Evolutionary conservation across 140 eudicot species (phyloP).

Genomic region (Ambrosia hybrid): DNA sequence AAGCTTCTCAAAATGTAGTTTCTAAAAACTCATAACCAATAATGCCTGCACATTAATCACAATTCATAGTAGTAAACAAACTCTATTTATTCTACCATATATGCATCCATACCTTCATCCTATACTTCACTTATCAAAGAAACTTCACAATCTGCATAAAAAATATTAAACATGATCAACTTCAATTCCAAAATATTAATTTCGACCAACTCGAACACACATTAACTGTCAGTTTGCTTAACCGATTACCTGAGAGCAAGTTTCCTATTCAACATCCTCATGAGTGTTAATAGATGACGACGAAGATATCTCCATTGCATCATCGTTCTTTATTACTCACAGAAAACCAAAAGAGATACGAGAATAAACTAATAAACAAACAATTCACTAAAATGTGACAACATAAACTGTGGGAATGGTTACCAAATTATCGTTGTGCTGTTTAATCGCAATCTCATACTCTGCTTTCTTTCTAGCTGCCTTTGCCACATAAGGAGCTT

Average conservation of each 20-base stretch:
- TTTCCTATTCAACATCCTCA: conserved; percentile 42
- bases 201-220: neutral
- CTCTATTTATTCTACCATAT: too few species aligned
- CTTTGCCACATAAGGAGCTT: conserved; percentile 49
- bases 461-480: conserved; percentile 47
- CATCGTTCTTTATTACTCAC: conserved; percentile 23
- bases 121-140: too few species aligned
- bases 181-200: neutral
- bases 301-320: conserved; percentile 33
- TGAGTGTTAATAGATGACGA: conserved; percentile 33
- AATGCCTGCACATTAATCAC: too few species aligned
- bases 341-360: neutral
- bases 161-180: neutral
- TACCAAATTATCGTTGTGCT: conserved; percentile 34
- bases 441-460: conserved; percentile 40
- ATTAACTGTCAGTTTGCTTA: conserved; percentile 10
- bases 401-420: neutral
- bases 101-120: too few species aligned
- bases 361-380: neutral
- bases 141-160: too few species aligned
- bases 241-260: conserved; percentile 39
- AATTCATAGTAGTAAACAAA: too few species aligned
- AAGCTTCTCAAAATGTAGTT: too few species aligned
- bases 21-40: too few species aligned
- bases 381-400: neutral